Conservation (phyloP, 805 yeast species). For the Nakazawaea siamensis region DNA sequence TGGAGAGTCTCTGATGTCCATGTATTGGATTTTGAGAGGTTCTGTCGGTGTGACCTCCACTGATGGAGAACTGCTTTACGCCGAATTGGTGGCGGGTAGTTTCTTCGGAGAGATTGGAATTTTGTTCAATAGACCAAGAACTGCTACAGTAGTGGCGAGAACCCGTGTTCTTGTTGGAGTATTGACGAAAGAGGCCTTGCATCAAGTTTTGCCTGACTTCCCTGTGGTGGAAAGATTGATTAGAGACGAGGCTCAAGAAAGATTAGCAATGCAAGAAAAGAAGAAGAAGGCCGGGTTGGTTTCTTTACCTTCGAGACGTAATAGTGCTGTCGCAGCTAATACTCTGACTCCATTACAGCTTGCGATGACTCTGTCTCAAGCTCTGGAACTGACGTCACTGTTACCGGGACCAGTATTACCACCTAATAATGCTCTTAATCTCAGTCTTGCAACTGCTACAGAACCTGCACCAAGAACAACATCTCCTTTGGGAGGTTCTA, state of each 20-base stretch:
- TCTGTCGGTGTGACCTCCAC: conserved; percentile 69
- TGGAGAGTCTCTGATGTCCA: conserved; percentile 67
- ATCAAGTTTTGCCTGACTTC: conserved; percentile 49
- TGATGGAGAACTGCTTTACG: conserved; percentile 70
- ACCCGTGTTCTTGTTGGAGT: conserved; percentile 62
- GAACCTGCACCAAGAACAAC: not conserved
- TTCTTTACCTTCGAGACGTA: conserved; percentile 14
- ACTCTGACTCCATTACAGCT: not conserved
- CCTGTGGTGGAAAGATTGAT: conserved; percentile 62
- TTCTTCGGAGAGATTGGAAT: conserved; percentile 80
- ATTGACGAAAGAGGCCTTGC: conserved; percentile 54
- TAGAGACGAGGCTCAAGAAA: conserved; percentile 73
- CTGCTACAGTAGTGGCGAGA: conserved; percentile 70
- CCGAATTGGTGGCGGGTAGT: conserved; percentile 60
- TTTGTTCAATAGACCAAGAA: conserved; percentile 64
- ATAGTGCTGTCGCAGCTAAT: conserved; percentile 7
- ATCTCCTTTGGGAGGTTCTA: not conserved
- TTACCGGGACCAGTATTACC: conserved; percentile 34
- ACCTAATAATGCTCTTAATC: conserved; percentile 16
- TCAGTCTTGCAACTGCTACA: not conserved
- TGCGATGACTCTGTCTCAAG: conserved; percentile 19
- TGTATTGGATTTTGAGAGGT: conserved; percentile 77
- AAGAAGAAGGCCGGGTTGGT: conserved; percentile 36
- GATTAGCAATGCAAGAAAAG: conserved; percentile 64
- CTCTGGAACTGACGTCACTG: conserved; percentile 24